Conservation (phyloP, 1,284 basidiomycete species). For the Violaceomyces palustris region DNA sequence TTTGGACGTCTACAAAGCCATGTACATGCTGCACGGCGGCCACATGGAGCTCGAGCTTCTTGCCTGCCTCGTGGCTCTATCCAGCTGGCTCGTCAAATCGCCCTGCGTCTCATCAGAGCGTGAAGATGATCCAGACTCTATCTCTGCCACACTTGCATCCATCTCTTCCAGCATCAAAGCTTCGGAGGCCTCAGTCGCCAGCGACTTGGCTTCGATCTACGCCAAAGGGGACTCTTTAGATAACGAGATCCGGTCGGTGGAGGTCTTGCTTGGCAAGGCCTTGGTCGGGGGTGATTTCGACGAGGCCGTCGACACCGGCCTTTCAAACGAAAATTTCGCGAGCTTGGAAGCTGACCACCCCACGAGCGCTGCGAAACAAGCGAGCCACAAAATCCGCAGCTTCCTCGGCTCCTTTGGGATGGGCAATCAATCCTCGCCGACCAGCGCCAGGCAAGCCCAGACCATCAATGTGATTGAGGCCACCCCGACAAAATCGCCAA, state of each 20-base stretch:
- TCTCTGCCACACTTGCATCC: slow-evolving; percentile 1
- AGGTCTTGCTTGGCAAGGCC: slow-evolving; percentile 5
- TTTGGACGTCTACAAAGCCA: slow-evolving; percentile 18
- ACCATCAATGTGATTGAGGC: too few relatives aligned
- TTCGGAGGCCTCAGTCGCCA: slow-evolving; percentile 3
- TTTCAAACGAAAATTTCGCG: too few relatives aligned
- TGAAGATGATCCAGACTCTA: too few relatives aligned
- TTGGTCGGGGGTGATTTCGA: too few relatives aligned
- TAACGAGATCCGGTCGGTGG: slow-evolving; percentile 7
- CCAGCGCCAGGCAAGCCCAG: slow-evolving; percentile 1
- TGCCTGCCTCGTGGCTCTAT: too few relatives aligned
- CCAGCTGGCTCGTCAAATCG: too few relatives aligned
- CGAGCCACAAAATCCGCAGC: slow-evolving; percentile 16
- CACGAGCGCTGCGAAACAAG: slow-evolving; percentile 4
- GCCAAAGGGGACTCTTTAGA: slow-evolving; percentile 4
- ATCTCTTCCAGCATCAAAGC: slow-evolving; percentile 2
- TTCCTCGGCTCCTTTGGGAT: slow-evolving; percentile 16
- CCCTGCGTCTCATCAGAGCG: too few relatives aligned
- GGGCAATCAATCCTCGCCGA: slow-evolving; percentile 11
- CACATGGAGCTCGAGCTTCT: slow-evolving; percentile 23
- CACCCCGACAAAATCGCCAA: too few relatives aligned
- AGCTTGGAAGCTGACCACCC: too few relatives aligned
- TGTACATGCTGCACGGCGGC: slow-evolving; percentile 28
- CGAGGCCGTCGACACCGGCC: too few relatives aligned
- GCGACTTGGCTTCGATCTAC: slow-evolving; percentile 5